Conservation (phyloP, 2,329 filamentous ascomycete genomes). For the Diaporthe humulicola region DNA sequence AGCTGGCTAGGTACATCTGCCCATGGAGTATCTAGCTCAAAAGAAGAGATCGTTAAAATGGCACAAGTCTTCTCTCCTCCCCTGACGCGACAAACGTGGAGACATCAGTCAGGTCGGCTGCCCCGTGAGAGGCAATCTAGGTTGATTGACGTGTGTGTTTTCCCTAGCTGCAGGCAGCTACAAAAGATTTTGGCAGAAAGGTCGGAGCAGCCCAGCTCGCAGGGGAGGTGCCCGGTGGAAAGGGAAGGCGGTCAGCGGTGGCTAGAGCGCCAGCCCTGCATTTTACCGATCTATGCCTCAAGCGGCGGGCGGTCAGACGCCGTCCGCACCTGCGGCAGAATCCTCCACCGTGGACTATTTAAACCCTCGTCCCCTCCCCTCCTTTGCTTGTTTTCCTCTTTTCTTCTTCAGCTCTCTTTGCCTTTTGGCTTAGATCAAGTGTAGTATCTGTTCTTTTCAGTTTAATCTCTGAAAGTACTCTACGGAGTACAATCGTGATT, state of each 20-base stretch:
- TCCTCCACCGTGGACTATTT: background rate
- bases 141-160: background rate
- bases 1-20: background rate
- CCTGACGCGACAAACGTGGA: background rate
- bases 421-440: slow-evolving; percentile 73
- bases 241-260: background rate
- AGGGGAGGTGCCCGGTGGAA: background rate
- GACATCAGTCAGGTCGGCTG: background rate
- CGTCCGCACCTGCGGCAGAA: background rate
- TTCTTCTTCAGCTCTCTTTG: slow-evolving; percentile 31
- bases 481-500: slow-evolving; percentile 76
- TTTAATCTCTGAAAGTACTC: slow-evolving; percentile 83
- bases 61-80: background rate
- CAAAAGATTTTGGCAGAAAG: slow-evolving; percentile 23
- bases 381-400: background rate
- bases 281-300: background rate
- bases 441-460: slow-evolving; percentile 88
- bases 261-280: background rate
- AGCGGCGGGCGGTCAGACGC: background rate
- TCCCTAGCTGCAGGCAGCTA: background rate
- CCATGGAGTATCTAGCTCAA: background rate
- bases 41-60: no score
- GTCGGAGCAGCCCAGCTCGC: background rate
- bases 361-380: background rate
- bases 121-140: no score